These are phyloP conservation scores for Cylindricascospora bacillispora DNA, from an alignment of 1,139 yeast species.

Conservation along the genomic window DNA sequence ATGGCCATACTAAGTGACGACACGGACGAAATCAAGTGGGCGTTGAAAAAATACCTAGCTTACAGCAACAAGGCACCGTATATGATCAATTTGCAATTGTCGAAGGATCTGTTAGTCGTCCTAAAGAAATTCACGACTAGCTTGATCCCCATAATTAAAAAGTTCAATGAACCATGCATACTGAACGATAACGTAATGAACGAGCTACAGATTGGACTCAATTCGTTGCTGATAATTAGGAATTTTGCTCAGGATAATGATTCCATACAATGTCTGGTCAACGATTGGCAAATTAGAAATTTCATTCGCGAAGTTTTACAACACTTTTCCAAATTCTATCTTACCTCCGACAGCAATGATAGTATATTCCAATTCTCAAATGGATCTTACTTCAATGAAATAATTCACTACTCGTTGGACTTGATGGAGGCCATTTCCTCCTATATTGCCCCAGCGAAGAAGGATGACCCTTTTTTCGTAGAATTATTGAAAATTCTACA, in stretches of 20 bases:
- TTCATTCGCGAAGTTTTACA: conserved; percentile 23
- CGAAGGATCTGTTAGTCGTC: conserved; percentile 18
- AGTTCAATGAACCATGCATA: conserved; percentile 16
- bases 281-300: conserved; percentile 37
- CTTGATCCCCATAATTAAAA: conserved; percentile 14
- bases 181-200: conserved; percentile 10
- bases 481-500: conserved; percentile 36
- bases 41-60: conserved; percentile 31
- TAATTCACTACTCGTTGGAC: conserved; percentile 60
- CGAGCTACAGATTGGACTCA: conserved; percentile 21
- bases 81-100: conserved; percentile 21
- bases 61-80: conserved; percentile 27
- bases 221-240: conserved; percentile 42
- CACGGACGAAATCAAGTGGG: conserved; percentile 45
- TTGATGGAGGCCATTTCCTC: conserved; percentile 77
- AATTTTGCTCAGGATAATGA: conserved; percentile 73
- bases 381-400: conserved; percentile 38
- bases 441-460: conserved; percentile 60
- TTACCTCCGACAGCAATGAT: conserved; percentile 6
- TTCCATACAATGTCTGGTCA: conserved; percentile 69
- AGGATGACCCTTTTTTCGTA: conserved; percentile 49
- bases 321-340: conserved; percentile 12
- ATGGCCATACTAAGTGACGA: conserved; percentile 46
- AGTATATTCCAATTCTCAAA: conserved; percentile 16
- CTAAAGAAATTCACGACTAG: conserved; percentile 15